phyloP scores from a whole-genome alignment of 768 basidiomycete genomes.

The Leccinum variicolor region DNA sequence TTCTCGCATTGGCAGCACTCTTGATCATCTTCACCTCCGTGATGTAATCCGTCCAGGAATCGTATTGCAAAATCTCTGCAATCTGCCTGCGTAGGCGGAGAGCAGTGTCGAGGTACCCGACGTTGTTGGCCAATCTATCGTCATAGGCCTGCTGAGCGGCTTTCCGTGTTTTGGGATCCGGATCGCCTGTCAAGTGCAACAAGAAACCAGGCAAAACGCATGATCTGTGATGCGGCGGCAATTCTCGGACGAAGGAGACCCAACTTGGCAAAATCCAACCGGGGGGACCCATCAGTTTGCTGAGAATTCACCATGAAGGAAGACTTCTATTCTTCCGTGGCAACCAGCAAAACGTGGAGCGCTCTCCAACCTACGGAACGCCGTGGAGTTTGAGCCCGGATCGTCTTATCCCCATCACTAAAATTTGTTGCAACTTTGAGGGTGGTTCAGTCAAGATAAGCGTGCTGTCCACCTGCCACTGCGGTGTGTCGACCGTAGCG shows the following conservation, averaged over 20 bases:
- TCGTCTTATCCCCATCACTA: constrained; percentile 18
- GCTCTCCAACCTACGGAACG: constrained; percentile 16
- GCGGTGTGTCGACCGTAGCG: too few relatives aligned
- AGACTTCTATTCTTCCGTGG: constrained; percentile 32
- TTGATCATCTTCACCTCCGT: too few relatives aligned
- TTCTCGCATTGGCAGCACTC: too few relatives aligned
- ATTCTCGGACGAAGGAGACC: constrained; percentile 14
- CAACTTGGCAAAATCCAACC: constrained; percentile 12
- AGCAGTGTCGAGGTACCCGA: too few relatives aligned
- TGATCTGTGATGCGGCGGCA: constrained; percentile 13
- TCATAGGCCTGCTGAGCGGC: not conserved
- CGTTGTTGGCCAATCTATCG: not conserved
- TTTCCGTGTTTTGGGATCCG: constrained; percentile 59
- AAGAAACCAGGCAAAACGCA: not conserved
- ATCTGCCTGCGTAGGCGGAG: too few relatives aligned
- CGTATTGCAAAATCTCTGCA: too few relatives aligned
- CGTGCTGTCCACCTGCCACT: not conserved
- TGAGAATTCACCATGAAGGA: constrained; percentile 26
- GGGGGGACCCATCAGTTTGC: constrained; percentile 10
- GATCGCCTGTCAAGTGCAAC: constrained; percentile 9
- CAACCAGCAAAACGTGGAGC: constrained; percentile 28
- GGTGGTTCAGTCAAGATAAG: not conserved
- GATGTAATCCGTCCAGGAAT: too few relatives aligned
- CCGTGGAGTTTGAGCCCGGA: constrained; percentile 24
- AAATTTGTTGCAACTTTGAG: constrained; percentile 27